Conservation (phyloP, 2,329 filamentous ascomycete species). For the Phoma herbarum region DNA sequence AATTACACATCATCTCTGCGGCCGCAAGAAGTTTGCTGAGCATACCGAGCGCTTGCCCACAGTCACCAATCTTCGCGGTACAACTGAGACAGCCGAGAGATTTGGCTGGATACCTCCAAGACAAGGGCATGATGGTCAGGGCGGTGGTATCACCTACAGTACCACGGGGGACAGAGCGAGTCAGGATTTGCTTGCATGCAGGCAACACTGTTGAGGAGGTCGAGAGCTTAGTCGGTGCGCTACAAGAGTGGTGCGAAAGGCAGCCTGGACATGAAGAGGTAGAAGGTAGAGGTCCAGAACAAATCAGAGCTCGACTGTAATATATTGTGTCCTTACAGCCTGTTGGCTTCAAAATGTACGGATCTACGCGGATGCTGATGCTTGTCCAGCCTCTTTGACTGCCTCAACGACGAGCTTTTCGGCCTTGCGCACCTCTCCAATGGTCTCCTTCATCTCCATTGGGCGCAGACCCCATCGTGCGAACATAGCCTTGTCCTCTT, state of each 20-base stretch:
- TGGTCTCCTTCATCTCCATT: constrained; percentile 64
- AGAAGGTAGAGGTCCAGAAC: neutral
- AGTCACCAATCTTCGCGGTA: constrained; percentile 47
- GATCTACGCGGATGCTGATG: constrained; percentile 12
- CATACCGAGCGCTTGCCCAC: constrained; percentile 39
- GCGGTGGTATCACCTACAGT: constrained; percentile 55
- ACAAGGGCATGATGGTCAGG: constrained; percentile 45
- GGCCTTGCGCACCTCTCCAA: constrained; percentile 42
- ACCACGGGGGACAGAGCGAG: constrained; percentile 50
- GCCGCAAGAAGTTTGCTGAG: constrained; percentile 25
- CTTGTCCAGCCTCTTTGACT: constrained; percentile 21
- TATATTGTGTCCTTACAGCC: neutral
- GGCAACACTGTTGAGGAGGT: constrained; percentile 52
- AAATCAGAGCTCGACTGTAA: constrained; percentile 5
- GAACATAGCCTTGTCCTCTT: constrained; percentile 87
- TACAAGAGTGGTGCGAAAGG: constrained; percentile 45
- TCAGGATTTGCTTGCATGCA: constrained; percentile 55
- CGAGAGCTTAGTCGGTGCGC: constrained; percentile 38
- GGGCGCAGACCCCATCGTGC: constrained; percentile 81
- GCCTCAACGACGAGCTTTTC: constrained; percentile 25
- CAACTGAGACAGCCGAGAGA: constrained; percentile 39
- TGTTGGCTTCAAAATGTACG: neutral
- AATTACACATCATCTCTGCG: constrained; percentile 22
- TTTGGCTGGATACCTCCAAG: constrained; percentile 41
- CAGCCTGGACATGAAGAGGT: neutral